Base-by-base conservation (phyloP, 1,284 basidiomycete species). In the Coniferiporia sulphurascens region DNA sequence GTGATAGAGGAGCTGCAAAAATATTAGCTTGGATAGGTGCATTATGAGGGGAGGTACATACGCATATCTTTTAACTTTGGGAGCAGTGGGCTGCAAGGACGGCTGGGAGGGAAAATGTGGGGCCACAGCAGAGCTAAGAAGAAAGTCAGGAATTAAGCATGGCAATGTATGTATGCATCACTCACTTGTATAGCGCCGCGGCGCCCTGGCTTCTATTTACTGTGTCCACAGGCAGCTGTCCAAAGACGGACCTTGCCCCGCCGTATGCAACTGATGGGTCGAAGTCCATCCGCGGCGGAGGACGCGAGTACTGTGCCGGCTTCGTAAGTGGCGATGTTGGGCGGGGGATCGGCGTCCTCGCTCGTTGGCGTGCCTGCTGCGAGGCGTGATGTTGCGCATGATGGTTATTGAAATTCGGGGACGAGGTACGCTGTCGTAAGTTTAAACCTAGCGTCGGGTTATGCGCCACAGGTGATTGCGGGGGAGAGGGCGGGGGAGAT, bases 131-230 rank as follows among this genome's bases (percentile, higher is more conserved):
- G 78, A 74, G 62, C 81, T 83, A 22, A 19, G 48, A 44, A 6
- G 53, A 27, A 52, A 48, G 48, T 36, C 57, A 43, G 63, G 45
- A 62, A 36, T 22, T 53, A 34, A 48, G 4, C 6, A 21, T 38
- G 6, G 12, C 15, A 32, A 19, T 41, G 17, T 19, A n/a, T 50
- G 48, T 22, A 55, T 54, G 21, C 7, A 12, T 27, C 38, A 55
- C 77, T 56, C 63, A 82, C 85, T 80, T 84, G 72, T 87, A 87
- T 43, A 87, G 78, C 2, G 82, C 73, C 38, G 74, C 66, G 1
- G 80, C 70, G 60, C 73, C 67, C 1, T 67, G 56, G n/a, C 59
- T 60, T 46, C 61, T 65, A 17, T 43, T 66, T 63, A 21, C 62
- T 63, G 34, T 50, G 62, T 67, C 58, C 62, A 63, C n/a, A 53